Conservation (phyloP, 2,329 filamentous ascomycete genomes). For the Trichoderma gracile region DNA sequence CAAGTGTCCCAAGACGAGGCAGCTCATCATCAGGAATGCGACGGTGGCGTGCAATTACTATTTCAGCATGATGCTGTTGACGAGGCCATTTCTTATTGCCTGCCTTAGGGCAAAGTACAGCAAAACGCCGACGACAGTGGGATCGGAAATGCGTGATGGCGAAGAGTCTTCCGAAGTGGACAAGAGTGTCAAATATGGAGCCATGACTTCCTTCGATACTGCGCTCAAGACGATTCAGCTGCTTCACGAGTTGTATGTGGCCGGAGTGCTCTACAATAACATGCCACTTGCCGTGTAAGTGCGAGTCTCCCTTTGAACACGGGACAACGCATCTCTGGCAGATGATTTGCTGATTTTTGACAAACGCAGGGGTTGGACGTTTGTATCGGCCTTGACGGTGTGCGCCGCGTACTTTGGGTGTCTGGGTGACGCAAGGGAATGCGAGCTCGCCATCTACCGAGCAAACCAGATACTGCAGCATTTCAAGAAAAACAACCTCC, state of each 20-base stretch:
- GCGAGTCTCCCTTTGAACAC: too few species aligned
- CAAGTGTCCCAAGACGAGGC: constrained; percentile 1
- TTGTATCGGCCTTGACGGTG: background rate
- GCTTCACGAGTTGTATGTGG: background rate
- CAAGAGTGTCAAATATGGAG: background rate
- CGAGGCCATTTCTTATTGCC: constrained; percentile 5
- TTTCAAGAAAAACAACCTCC: background rate
- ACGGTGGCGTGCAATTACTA: constrained; percentile 9
- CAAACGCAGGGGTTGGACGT: background rate
- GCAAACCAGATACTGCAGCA: constrained; percentile 3
- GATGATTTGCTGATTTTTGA: background rate
- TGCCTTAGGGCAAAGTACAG: constrained; percentile 4
- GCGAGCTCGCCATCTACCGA: background rate
- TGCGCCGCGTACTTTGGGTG: constrained; percentile 11
- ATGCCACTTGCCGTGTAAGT: constrained; percentile 9
- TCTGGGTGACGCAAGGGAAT: background rate
- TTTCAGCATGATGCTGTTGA: constrained; percentile 12
- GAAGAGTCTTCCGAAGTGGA: background rate
- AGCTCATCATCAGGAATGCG: constrained; percentile 8
- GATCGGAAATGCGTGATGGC: background rate
- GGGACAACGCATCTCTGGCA: too few species aligned
- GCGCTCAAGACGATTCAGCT: background rate
- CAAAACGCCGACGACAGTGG: background rate
- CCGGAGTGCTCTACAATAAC: background rate
- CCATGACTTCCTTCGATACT: constrained; percentile 13